Base-by-base conservation (phyloP, 768 basidiomycete species). In the Suillus cothurnatus region DNA sequence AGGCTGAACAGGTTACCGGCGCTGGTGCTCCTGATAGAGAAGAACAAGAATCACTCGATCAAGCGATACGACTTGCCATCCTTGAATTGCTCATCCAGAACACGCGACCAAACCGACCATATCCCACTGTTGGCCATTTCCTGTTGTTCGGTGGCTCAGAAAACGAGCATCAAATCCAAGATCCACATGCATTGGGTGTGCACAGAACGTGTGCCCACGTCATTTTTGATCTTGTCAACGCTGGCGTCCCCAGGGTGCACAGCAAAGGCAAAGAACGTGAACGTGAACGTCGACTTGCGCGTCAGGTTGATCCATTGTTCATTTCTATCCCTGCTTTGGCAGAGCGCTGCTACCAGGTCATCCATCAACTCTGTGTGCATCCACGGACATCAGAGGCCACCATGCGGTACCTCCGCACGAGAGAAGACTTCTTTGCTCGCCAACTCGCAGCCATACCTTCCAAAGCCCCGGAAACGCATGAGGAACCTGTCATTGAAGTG, bases 361-460 rank as follows among this genome's bases (percentile, higher is more conserved):
- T 98, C 23, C 84, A 92, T 73, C 92, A 97, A 65, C 85, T 99
- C 0, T 97, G 93, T 77, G 84, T 88, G n/a, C 94, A 98, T 71
- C 85, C 90, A 11, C 83, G 86, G 47, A 97, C 95, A 0, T 92
- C 92, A 0, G 88, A 89, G 41, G 87, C 89, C 63, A 89, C 88
- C 6, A 89, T 92, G 77, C 87, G 94, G 0, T 97, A 97, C 72
- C 83, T 97, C 39, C 89, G 93, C 41, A 93, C 92, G 2, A 83
- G 90, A 11, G 92, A 97, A 74, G 89, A 95, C 71, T 98, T 95
- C 79, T 95, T 95, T 71, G 87, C 87, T 4, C 85, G 92, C 2
- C 95, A 97, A 72, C 84, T 97, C n/a, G 84, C 88, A 7, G 86
- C 82, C 14, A 82, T 96, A 34, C 92, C 95, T 2, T 85, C 88